A percentile compares a stretch with the other conserved stretches of the same genome.
These are phyloP conservation scores for Xylogone sp. DNA, from an alignment of 2,329 filamentous ascomycete genomes.

Conservation along the genomic window DNA sequence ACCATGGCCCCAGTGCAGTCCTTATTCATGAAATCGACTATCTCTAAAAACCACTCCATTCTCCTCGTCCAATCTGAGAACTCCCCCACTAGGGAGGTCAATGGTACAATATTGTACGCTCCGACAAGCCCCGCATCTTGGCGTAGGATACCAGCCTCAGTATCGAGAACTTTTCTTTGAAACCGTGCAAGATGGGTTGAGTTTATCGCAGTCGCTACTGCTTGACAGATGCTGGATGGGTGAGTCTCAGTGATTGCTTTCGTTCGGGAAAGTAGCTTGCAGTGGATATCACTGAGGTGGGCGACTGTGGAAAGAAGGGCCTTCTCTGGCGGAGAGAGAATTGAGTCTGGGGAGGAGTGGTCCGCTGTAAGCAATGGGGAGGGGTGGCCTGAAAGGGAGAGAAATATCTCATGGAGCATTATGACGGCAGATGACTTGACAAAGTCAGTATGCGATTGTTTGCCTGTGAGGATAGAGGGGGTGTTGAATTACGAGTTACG, in stretches of 20 bases:
- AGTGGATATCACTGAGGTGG: constrained; percentile 74
- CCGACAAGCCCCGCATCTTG: constrained; percentile 79
- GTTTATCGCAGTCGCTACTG: constrained; percentile 75
- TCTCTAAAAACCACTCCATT: constrained; percentile 81
- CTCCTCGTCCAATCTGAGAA: constrained; percentile 84
- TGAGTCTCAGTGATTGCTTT: constrained; percentile 66
- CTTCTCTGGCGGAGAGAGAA: constrained; percentile 74
- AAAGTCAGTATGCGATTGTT: neutral
- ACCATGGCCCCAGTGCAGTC: constrained; percentile 65
- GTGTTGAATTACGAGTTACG: neutral
- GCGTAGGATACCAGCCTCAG: constrained; percentile 74
- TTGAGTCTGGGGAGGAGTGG: constrained; percentile 41
- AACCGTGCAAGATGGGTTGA: constrained; percentile 75
- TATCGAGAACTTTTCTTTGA: constrained; percentile 77
- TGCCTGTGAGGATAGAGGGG: neutral
- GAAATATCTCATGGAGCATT: constrained; percentile 98
- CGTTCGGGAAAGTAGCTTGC: constrained; percentile 64
- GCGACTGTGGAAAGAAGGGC: constrained; percentile 76
- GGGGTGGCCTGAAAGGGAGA: constrained; percentile 90
- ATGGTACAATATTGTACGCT: constrained; percentile 87
- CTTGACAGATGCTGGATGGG: constrained; percentile 78
- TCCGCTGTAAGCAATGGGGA: constrained; percentile 74
- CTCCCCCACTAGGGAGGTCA: constrained; percentile 78
- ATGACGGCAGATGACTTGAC: constrained; percentile 1
- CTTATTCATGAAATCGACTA: constrained; percentile 64